Evolutionary conservation across 2,329 filamentous ascomycete species (phyloP).

Genomic region (Aspergillus quadrilineatus): DNA sequence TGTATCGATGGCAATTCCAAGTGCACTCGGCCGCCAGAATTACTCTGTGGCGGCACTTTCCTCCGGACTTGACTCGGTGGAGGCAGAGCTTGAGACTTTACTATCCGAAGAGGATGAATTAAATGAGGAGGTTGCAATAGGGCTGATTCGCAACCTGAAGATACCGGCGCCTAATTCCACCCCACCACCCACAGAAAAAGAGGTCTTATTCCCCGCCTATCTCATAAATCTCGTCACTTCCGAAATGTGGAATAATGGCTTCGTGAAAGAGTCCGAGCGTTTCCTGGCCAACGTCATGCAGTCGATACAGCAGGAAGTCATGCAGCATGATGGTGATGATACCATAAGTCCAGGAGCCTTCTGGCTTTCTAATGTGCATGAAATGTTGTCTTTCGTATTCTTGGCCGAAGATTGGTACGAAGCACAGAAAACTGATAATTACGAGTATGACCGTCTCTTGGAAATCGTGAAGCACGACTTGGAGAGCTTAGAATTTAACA

Average conservation of each 20-base stretch:
- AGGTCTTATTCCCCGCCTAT: slow-evolving; percentile 97
- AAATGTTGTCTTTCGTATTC: slow-evolving; percentile 99
- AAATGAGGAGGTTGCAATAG: slow-evolving; percentile 96
- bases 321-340: slow-evolving; percentile 97
- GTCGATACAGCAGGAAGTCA: slow-evolving; percentile 98
- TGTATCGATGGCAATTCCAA: slow-evolving; percentile 85
- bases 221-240: slow-evolving; percentile 98
- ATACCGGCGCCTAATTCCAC: slow-evolving; percentile 85
- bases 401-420: slow-evolving; percentile 99
- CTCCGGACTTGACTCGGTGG: slow-evolving; percentile 82
- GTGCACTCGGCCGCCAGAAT: slow-evolving; percentile 62
- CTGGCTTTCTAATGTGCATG: slow-evolving; percentile 98
- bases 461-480: slow-evolving; percentile 99
- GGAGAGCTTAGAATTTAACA: slow-evolving; percentile 98
- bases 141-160: slow-evolving; percentile 92
- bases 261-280: slow-evolving; percentile 97
- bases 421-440: slow-evolving; percentile 98
- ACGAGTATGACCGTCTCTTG: slow-evolving; percentile 93
- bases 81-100: slow-evolving; percentile 89
- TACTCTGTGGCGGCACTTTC: slow-evolving; percentile 74
- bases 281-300: slow-evolving; percentile 99
- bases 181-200: slow-evolving; percentile 93
- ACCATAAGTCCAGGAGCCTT: slow-evolving; percentile 96
- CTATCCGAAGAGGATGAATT: slow-evolving; percentile 93
- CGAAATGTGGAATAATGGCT: slow-evolving; percentile 99